A percentile compares a stretch with the other conserved stretches of the same genome.
These are phyloP conservation scores for Rhodamnia argentea DNA, from an alignment of 345 rosid species.

Conservation along the genomic window DNA sequence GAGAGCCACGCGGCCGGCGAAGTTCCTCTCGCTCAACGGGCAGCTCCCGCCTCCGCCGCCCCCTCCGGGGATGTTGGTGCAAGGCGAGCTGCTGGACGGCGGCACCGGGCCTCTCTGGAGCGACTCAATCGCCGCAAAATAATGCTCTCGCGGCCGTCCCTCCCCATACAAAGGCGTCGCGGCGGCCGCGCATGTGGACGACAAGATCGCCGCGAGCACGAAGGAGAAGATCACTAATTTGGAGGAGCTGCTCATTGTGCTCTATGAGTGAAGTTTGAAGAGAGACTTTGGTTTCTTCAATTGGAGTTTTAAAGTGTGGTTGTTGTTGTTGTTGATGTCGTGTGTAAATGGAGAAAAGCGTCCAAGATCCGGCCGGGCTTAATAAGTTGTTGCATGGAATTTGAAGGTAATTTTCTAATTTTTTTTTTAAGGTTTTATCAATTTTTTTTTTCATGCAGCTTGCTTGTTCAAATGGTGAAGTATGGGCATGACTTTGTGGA, in stretches of 20 bases:
- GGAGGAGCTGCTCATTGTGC: neutral
- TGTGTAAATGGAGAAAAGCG: neutral
- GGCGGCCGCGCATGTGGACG: neutral
- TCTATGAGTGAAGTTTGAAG: neutral
- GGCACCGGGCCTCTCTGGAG: constrained; percentile 10
- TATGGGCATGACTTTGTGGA: neutral
- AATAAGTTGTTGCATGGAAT: neutral
- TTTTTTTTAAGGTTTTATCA: neutral
- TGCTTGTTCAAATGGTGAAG: neutral
- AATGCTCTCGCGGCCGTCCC: neutral
- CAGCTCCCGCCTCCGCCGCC: constrained; percentile 9
- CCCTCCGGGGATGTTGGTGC: constrained; percentile 5
- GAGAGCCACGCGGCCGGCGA: neutral
- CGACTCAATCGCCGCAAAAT: neutral
- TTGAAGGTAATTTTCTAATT: neutral
- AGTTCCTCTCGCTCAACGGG: constrained; percentile 16
- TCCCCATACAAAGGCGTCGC: neutral
- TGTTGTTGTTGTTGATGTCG: neutral
- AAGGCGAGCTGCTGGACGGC: neutral
- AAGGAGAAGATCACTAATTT: neutral
- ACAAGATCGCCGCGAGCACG: neutral
- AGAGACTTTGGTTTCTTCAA: neutral
- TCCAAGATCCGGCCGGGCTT: neutral
- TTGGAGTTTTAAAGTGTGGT: neutral
- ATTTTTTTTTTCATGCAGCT: neutral